Percentiles rank a stretch among this genome's conserved stretches.
Evolutionary conservation across 2,329 filamentous ascomycete genomes (phyloP).

Genomic region (Chalaropsis ovoidea): DNA sequence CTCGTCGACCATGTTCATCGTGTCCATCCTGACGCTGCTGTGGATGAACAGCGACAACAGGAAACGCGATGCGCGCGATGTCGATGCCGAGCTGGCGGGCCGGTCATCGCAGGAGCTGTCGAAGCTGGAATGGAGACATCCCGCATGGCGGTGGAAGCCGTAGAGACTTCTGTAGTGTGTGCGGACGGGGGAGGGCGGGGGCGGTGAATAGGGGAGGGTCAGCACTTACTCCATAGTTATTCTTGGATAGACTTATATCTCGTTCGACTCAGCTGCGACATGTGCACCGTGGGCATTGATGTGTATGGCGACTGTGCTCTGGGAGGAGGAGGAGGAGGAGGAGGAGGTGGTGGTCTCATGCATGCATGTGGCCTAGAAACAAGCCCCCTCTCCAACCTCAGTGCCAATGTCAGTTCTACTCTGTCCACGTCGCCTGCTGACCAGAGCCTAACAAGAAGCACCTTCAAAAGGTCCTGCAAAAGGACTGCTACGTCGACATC

Average conservation of each 20-base stretch:
- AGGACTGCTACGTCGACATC: no score
- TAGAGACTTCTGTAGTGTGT: no score
- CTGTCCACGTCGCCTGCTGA: no score
- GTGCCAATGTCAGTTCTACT: no score
- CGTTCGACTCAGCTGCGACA: not conserved
- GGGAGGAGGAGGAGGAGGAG: not conserved
- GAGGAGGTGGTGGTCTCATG: no score
- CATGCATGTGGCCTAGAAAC: no score
- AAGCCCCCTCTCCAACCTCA: no score
- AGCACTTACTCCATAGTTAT: not conserved
- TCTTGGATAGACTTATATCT: not conserved
- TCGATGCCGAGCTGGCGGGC: slow-evolving; percentile 48
- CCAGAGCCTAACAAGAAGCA: no score
- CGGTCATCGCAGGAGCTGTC: slow-evolving; percentile 45
- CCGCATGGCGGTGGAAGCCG: slow-evolving; percentile 52
- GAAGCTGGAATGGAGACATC: slow-evolving; percentile 58
- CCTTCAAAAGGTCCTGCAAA: no score
- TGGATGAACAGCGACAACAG: slow-evolving; percentile 58
- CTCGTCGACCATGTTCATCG: slow-evolving; percentile 45
- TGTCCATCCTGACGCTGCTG: slow-evolving; percentile 39
- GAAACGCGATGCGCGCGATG: slow-evolving; percentile 44
- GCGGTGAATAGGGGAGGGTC: not conserved
- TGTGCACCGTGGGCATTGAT: not conserved
- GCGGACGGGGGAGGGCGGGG: no score
- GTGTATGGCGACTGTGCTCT: not conserved